A percentile compares a stretch with the other conserved stretches of the same genome.
Evolutionary conservation across 2,329 filamentous ascomycete species (phyloP).

Genomic region (Pseudofabraea citricarpa): DNA sequence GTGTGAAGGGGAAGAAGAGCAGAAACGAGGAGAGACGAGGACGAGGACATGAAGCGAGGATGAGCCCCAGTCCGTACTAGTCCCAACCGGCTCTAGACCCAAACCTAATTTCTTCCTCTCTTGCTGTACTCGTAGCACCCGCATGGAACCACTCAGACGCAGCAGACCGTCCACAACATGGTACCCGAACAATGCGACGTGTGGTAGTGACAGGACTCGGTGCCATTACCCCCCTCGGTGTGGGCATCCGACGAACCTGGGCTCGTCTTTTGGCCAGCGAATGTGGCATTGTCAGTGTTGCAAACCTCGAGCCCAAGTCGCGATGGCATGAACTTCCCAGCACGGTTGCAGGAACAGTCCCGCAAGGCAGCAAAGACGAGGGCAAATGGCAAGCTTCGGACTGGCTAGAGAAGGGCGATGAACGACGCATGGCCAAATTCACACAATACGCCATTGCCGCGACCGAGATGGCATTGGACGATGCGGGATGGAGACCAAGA

Average conservation of each 20-base stretch:
- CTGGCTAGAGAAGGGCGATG: slow-evolving; percentile 49
- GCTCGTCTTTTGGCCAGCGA: slow-evolving; percentile 71
- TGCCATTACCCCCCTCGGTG: slow-evolving; percentile 76
- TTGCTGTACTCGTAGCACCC: too few species aligned
- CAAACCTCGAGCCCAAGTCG: slow-evolving; percentile 38
- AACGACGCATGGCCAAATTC: slow-evolving; percentile 83
- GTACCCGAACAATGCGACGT: slow-evolving; percentile 45
- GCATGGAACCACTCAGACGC: too few species aligned
- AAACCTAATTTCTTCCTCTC: too few species aligned
- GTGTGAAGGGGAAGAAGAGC: too few species aligned
- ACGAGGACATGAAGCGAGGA: too few species aligned
- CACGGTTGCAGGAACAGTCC: slow-evolving; percentile 79
- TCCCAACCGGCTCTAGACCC: too few species aligned
- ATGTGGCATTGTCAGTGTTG: slow-evolving; percentile 74
- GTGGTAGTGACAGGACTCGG: slow-evolving; percentile 83
- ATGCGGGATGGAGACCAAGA: slow-evolving; percentile 65
- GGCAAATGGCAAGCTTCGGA: slow-evolving; percentile 47
- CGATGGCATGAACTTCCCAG: slow-evolving; percentile 71
- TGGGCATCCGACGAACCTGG: slow-evolving; percentile 78
- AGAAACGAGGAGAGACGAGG: too few species aligned
- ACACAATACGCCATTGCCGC: slow-evolving; percentile 88
- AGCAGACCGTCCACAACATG: too few species aligned
- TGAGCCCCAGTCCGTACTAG: too few species aligned
- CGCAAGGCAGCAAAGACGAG: slow-evolving; percentile 42
- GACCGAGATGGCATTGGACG: slow-evolving; percentile 76